Conservation (phyloP, 495 filamentous ascomycete genomes). For the Penicillium dipodomyicola region DNA sequence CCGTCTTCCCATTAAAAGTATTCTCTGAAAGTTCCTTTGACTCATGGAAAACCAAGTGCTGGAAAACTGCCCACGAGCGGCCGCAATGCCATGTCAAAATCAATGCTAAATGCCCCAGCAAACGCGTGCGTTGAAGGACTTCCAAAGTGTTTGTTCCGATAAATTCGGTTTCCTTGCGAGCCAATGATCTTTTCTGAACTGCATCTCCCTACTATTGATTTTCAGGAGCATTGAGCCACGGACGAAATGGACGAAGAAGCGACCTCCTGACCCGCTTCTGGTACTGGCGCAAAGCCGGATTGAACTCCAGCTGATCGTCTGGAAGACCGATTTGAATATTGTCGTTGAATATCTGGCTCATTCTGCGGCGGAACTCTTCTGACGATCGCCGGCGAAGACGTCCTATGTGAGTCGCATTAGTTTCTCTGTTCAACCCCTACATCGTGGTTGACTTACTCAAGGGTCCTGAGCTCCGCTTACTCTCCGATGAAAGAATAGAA, state of each 20-base stretch:
- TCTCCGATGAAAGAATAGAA: slow-evolving; percentile 9
- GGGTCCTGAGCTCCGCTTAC: slow-evolving; percentile 12
- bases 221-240: neutral
- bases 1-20: neutral
- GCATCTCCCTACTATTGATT: neutral
- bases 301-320: slow-evolving; percentile 28
- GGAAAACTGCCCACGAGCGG: neutral
- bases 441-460: slow-evolving; percentile 16
- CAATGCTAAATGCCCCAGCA: slow-evolving; percentile 3
- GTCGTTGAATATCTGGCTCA: slow-evolving; percentile 42
- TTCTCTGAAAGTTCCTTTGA: neutral
- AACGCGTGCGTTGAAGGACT: neutral
- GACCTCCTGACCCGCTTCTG: slow-evolving; percentile 19
- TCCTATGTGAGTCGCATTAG: slow-evolving; percentile 17
- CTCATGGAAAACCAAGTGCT: neutral
- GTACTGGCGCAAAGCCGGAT: slow-evolving; percentile 13
- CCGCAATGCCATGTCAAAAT: slow-evolving; percentile 1
- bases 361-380: slow-evolving; percentile 38
- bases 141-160: neutral
- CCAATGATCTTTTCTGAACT: neutral
- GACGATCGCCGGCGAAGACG: slow-evolving; percentile 34
- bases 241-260: slow-evolving; percentile 16
- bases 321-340: slow-evolving; percentile 29
- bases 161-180: neutral
- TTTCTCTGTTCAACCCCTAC: neutral